These are phyloP conservation scores for Platanthera guangdongensis DNA, from an alignment of 106 monocot genomes.

Conservation along the genomic window DNA sequence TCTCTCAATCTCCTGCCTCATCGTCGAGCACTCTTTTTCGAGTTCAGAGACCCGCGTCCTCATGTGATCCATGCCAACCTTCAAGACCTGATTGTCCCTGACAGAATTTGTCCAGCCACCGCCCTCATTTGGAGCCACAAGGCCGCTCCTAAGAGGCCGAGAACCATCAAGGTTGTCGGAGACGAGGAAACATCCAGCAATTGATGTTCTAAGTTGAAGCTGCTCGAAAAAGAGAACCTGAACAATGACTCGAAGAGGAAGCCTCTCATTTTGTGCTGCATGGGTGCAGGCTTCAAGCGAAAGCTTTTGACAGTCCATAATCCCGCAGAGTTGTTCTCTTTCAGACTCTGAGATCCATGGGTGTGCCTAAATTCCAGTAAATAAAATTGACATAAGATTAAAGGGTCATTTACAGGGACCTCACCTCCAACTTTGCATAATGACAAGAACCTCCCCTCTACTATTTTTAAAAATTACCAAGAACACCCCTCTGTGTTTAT, in stretches of 20 bases:
- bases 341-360: conserved; percentile 38
- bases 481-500: too few relatives aligned
- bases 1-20: conserved; percentile 53
- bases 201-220: conserved; percentile 40
- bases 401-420: background rate
- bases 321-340: conserved; percentile 32
- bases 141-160: conserved; percentile 24
- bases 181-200: conserved; percentile 43
- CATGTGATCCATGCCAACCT: conserved; percentile 35
- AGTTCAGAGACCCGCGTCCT: conserved; percentile 40
- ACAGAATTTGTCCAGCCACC: conserved; percentile 6
- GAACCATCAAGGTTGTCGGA: conserved; percentile 41
- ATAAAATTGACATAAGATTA: background rate
- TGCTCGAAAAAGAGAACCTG: conserved; percentile 60
- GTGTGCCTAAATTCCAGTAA: conserved; percentile 27
- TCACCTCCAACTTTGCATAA: background rate
- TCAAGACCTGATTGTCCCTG: conserved; percentile 20
- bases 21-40: conserved; percentile 46
- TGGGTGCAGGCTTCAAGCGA: conserved; percentile 50
- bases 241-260: conserved; percentile 42
- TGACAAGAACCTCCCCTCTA: too few relatives aligned
- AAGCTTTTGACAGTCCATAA: conserved; percentile 60
- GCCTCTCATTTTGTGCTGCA: conserved; percentile 53
- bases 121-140: conserved; percentile 4
- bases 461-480: too few relatives aligned